Evolutionary conservation across 1,284 basidiomycete species (phyloP).

Genomic region (Quambalaria eucalypti): DNA sequence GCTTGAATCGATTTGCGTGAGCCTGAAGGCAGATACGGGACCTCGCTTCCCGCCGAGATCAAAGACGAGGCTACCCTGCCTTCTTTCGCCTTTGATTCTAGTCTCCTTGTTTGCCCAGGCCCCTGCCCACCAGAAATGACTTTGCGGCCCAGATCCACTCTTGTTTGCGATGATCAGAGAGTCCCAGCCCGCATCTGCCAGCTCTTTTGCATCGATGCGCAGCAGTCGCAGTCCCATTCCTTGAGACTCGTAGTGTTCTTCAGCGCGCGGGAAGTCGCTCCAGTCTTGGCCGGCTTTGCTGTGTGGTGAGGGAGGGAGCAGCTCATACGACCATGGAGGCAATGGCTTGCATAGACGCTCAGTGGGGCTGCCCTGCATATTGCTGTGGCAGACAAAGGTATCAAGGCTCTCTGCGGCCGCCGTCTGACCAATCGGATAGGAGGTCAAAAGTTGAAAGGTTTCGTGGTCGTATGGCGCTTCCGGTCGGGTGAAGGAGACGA

Average conservation of each 20-base stretch:
- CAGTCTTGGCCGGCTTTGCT: not conserved
- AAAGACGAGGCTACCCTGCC: not conserved
- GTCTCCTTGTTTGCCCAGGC: not conserved
- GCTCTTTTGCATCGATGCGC: not conserved
- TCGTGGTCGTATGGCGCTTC: not conserved
- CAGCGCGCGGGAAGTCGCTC: conserved; percentile 8
- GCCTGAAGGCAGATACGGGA: not conserved
- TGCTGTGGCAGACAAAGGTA: not conserved
- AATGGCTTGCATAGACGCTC: conserved; percentile 6
- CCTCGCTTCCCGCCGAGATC: not conserved
- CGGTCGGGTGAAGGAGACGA: too few species aligned
- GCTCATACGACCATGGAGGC: conserved; percentile 5
- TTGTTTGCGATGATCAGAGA: not conserved
- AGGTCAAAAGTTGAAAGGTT: not conserved
- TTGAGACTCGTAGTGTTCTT: conserved; percentile 8
- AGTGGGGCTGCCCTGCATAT: not conserved
- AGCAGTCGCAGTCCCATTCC: conserved; percentile 4
- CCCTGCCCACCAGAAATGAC: not conserved
- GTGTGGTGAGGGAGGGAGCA: conserved; percentile 13
- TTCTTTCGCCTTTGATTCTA: not conserved
- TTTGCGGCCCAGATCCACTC: not conserved
- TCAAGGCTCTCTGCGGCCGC: conserved; percentile 1
- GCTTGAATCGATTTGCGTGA: not conserved
- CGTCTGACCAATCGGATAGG: not conserved
- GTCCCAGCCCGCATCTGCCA: not conserved